Percentiles rank a stretch among this genome's conserved stretches.
Conservation (phyloP, 2,329 filamentous ascomycete species). For the Sphaerulina musiva region DNA sequence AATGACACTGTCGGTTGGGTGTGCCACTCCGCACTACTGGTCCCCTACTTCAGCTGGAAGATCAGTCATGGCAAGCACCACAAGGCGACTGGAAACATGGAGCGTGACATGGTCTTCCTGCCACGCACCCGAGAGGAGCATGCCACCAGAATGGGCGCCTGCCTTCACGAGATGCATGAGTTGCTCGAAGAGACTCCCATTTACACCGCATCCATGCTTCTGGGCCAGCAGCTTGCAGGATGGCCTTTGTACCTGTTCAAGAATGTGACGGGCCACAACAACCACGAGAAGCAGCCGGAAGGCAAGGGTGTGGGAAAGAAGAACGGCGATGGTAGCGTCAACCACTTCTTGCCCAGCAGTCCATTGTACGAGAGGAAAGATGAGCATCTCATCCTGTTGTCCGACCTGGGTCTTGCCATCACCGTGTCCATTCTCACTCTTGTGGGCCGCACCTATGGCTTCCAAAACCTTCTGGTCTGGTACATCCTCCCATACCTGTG, state of each 20-base stretch:
- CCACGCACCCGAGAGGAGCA: slow-evolving; percentile 81
- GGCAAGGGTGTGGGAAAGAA: slow-evolving; percentile 87
- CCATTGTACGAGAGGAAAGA: slow-evolving; percentile 90
- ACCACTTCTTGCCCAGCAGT: slow-evolving; percentile 86
- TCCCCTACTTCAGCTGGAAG: slow-evolving; percentile 99
- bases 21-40: slow-evolving; percentile 78
- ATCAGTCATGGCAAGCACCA: slow-evolving; percentile 99
- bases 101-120: slow-evolving; percentile 99
- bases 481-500: slow-evolving; percentile 92
- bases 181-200: slow-evolving; percentile 92
- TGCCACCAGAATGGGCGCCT: slow-evolving; percentile 64
- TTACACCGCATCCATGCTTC: slow-evolving; percentile 63
- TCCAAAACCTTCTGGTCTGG: slow-evolving; percentile 83
- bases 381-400: slow-evolving; percentile 76
- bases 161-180: slow-evolving; percentile 77
- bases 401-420: slow-evolving; percentile 69
- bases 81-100: slow-evolving; percentile 96
- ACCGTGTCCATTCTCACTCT: slow-evolving; percentile 56
- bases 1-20: slow-evolving; percentile 93
- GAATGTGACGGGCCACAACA: slow-evolving; percentile 96
- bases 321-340: slow-evolving; percentile 80
- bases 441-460: slow-evolving; percentile 72
- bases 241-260: slow-evolving; percentile 87
- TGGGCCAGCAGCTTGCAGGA: slow-evolving; percentile 81
- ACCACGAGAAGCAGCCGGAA: slow-evolving; percentile 83